Base-by-base conservation (phyloP, 805 yeast species). In the Myxozyma neotropica region DNA sequence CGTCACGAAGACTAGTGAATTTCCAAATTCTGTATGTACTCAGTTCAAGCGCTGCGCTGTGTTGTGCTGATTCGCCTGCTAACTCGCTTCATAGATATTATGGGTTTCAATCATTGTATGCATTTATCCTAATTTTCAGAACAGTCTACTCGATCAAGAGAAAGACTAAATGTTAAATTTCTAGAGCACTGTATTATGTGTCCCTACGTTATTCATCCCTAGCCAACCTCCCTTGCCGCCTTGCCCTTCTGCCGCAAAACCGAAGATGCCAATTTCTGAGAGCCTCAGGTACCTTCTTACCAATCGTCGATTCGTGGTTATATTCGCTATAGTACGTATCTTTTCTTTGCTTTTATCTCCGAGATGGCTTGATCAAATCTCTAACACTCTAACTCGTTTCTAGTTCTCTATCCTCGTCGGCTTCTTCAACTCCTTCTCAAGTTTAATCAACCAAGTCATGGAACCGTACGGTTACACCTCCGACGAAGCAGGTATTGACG, bases 401-500 rank as follows among this genome's bases (percentile, higher is more conserved):
- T 57, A 69, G 65, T 72, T 72, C 38, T 62, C 74, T 19, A 55
- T 70, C 44, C 71, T 68, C 50, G 74, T 72, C 36, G 74, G 74
- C 15, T 68, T 70, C 52, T 72, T 72, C 66, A 72, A 72, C 56
- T 69, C 74, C 21, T 71, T 66, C 57, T 56, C 72, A 17, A 67
- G 73, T 40, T 66, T 68, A 38, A 65, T 66, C 52, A 61, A 70
- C 60, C 74, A 72, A 54, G 67, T 72, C 45, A 66, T 72, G 73
- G 62, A 42, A 39, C 74, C 74, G 7, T 72, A 69, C 48, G 74
- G 74, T 6, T 72, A 71, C 60, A 44, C 69, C n/a, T 57, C 70
- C 23, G 70, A 72, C 58, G 69, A 70, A 17, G 74, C 74, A 7
- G 74, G 74, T 26, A 61, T 61, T 43, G 72, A 70, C 8, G 74